A percentile compares a stretch with the other conserved stretches of the same genome.
Conservation (phyloP, 805 yeast species). For the Cyberlindnera amylophila region DNA sequence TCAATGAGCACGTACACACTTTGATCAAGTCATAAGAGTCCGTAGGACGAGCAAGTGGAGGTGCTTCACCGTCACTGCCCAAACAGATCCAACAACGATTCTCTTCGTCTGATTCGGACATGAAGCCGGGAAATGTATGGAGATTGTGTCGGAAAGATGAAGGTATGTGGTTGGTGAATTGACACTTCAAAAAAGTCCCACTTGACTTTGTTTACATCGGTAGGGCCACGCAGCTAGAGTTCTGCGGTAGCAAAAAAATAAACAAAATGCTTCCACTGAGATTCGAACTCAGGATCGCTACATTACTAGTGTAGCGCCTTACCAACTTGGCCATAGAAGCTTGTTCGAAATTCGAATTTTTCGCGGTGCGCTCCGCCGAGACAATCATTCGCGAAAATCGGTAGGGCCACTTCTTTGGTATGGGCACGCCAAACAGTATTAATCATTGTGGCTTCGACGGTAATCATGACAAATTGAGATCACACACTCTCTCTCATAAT, state of each 20-base stretch:
- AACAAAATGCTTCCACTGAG: conserved; percentile 57
- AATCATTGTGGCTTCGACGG: no score
- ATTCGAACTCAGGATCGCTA: conserved; percentile 77
- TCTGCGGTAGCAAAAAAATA: conserved; percentile 7
- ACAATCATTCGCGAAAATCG: no score
- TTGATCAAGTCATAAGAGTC: conserved; percentile 7
- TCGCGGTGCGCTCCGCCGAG: not conserved
- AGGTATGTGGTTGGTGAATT: no score
- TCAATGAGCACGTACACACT: conserved; percentile 8
- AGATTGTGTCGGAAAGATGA: not conserved
- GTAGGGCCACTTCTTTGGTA: no score
- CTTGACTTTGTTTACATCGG: no score
- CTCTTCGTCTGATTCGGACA: not conserved
- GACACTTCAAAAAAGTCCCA: no score
- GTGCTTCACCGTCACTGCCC: conserved; percentile 9
- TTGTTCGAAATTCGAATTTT: conserved; percentile 2
- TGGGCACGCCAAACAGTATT: conserved; percentile 5
- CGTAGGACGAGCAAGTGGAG: conserved; percentile 4
- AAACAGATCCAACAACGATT: conserved; percentile 15
- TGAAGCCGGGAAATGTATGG: not conserved
- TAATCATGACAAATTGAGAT: conserved; percentile 3
- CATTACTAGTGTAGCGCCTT: conserved; percentile 85
- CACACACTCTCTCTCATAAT: not conserved
- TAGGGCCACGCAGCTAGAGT: not conserved
- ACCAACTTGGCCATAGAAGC: conserved; percentile 63